phyloP scores from a whole-genome alignment of 352 stramenopile species.

The Phytophthora megakarya region DNA sequence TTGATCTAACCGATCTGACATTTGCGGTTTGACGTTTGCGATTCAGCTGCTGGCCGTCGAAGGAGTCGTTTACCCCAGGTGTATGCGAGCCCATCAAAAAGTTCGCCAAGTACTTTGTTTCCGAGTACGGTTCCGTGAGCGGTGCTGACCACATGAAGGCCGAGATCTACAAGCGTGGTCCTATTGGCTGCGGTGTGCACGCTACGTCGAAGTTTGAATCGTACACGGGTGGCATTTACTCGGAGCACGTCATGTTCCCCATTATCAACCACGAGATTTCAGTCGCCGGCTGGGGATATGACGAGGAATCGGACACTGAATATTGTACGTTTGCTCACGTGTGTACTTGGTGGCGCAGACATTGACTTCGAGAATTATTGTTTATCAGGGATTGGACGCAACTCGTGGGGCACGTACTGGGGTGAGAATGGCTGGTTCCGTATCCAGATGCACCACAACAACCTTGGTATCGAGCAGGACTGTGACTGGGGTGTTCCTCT shows the following conservation, averaged over 20 bases:
- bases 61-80: constrained; percentile 85
- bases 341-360: neutral
- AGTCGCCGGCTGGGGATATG: constrained; percentile 86
- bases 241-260: constrained; percentile 80
- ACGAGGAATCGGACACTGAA: constrained; percentile 85
- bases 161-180: constrained; percentile 91
- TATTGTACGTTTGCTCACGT: constrained; percentile 71
- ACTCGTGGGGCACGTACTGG: constrained; percentile 94
- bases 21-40: constrained; percentile 1
- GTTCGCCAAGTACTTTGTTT: constrained; percentile 91
- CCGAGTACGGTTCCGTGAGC: constrained; percentile 88
- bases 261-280: constrained; percentile 92
- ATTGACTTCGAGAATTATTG: constrained; percentile 11
- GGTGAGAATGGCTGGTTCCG: constrained; percentile 93
- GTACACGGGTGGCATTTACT: constrained; percentile 85
- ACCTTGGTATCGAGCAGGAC: constrained; percentile 88
- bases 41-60: constrained; percentile 82
- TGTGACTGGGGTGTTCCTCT: constrained; percentile 90
- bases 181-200: constrained; percentile 89
- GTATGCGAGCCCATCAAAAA: constrained; percentile 85
- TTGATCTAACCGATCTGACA: neutral
- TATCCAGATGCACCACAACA: constrained; percentile 91
- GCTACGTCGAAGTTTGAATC: constrained; percentile 86
- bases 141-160: constrained; percentile 91
- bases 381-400: constrained; percentile 81